A percentile compares a stretch with the other conserved stretches of the same genome.
Evolutionary conservation across 164 flowering plant genomes (phyloP).

Genomic region (Aristolochia fimbriata): DNA sequence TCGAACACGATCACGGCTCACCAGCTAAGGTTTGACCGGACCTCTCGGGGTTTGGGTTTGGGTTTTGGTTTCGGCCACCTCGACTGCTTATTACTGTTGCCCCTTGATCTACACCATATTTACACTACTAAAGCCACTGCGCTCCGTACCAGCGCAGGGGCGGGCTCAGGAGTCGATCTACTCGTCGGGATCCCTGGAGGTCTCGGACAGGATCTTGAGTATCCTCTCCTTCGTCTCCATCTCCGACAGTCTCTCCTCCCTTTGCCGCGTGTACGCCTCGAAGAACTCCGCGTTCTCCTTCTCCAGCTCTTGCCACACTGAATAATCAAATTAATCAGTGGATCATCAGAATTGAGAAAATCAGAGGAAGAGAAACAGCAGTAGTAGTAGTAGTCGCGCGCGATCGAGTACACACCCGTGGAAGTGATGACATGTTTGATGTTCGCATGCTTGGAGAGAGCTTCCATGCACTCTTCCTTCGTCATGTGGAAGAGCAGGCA

Average conservation of each 20-base stretch:
- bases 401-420: conserved; percentile 36
- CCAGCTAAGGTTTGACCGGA: background rate
- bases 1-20: no score
- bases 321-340: background rate
- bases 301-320: conserved; percentile 91
- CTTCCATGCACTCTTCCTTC: conserved; percentile 83
- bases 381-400: no score
- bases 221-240: conserved; percentile 29
- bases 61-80: background rate
- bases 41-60: no score
- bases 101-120: background rate
- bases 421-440: conserved; percentile 74
- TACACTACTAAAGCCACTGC: background rate
- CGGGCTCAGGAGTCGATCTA: background rate
- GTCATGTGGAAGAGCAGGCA: conserved; percentile 72
- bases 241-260: conserved; percentile 24
- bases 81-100: background rate
- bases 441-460: conserved; percentile 74
- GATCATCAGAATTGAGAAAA: background rate
- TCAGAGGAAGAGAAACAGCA: background rate
- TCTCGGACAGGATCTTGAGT: conserved; percentile 44
- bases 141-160: background rate
- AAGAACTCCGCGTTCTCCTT: conserved; percentile 89
- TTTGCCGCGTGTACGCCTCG: conserved; percentile 38
- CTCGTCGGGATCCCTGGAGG: conserved; percentile 9